Evolutionary conservation across 2,329 filamentous ascomycete genomes (phyloP).

Genomic region (Fusarium humuli): DNA sequence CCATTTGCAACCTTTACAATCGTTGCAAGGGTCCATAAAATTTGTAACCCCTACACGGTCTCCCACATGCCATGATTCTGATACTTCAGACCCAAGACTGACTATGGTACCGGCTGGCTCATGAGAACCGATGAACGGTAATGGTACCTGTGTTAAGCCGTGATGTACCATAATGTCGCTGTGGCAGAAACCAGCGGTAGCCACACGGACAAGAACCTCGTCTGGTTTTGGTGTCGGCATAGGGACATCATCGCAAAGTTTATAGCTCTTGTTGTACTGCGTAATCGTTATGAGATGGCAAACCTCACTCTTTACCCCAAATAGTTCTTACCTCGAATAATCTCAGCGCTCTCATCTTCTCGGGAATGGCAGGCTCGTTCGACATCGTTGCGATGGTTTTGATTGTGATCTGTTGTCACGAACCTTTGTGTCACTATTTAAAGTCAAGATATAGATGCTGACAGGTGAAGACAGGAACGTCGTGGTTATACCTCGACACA

Average conservation of each 20-base stretch:
- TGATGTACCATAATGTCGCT: constrained; percentile 38
- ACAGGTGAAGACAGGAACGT: background rate
- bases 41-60: constrained; percentile 37
- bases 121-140: constrained; percentile 39
- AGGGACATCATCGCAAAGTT: constrained; percentile 21
- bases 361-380: background rate
- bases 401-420: background rate
- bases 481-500: background rate
- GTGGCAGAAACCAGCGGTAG: constrained; percentile 32
- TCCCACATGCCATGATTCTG: constrained; percentile 22
- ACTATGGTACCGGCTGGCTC: constrained; percentile 41
- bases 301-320: background rate
- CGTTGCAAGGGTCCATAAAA: constrained; percentile 33
- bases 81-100: constrained; percentile 22
- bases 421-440: background rate
- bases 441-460: background rate
- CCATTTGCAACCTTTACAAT: constrained; percentile 34
- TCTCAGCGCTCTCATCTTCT: constrained; percentile 34
- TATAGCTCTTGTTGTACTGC: constrained; percentile 27
- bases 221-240: constrained; percentile 16
- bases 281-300: background rate
- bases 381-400: background rate
- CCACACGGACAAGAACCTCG: constrained; percentile 28
- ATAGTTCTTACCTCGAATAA: constrained; percentile 29
- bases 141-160: constrained; percentile 27